Evolutionary conservation across 2,329 filamentous ascomycete species (phyloP), one percentile per base, ranked within the genome.

Genomic region (Neophaeococcomyces aloes): DNA sequence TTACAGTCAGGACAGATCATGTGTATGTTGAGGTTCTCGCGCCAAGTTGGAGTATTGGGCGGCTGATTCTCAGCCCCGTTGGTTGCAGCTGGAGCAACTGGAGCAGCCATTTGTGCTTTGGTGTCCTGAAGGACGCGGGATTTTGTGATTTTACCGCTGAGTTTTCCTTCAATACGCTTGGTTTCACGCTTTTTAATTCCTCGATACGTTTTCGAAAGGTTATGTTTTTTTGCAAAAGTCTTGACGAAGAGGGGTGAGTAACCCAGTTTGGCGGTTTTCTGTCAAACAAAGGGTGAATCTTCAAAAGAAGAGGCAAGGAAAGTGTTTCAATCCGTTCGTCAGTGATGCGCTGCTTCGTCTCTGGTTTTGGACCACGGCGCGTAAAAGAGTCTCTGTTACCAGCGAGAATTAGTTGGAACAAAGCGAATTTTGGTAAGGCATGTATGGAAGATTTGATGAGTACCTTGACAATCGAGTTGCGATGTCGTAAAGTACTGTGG

Each of bases 1-100:
- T 82, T 83, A 72, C 91, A 98, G 60, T 98, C 89, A 13, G 78
- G 83, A 63, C 91, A 98, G 52, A 86, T 81, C 50, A 96, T 66
- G 53, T 81, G 79, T 59, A 86, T 82, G 62, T 86, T 93, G 47
- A 96, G 74, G 55, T 96, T 91, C 62, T 94, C 82, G 58, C 78
- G 78, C 72, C 80, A 94, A 59, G 61, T 44, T 52, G 44, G 56
- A 55, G 49, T 43, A 52, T 61, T 40, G 57, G 59, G 40, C 62
- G 63, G 47, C 60, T 65, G 23, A 68, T 62, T 53, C 65, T 59
- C 48, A 51, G 53, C 47, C 48, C 68, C 54, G 64, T 68, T 30
- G 64, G 67, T 47, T 59, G 70, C 48, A 18, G 57, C 48, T 30
- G 56, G 53, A 17, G 60, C 57, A 14, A 42, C 38, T n/a, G 47